Percentiles rank a stretch among this genome's conserved stretches.
phyloP scores from a whole-genome alignment of 306 rosid genomes.

The Ceratonia siliqua region DNA sequence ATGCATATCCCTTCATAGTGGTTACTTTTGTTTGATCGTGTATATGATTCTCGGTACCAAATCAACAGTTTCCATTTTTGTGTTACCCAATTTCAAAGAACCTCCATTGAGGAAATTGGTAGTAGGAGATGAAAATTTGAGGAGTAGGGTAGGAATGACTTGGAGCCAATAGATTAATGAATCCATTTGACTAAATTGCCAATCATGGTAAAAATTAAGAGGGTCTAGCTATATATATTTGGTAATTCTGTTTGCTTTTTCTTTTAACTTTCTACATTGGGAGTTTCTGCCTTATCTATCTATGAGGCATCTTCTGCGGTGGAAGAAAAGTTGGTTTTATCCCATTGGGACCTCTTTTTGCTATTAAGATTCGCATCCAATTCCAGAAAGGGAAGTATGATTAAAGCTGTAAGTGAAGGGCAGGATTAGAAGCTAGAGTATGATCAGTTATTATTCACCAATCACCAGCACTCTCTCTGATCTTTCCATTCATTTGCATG shows the following conservation, averaged over 20 bases:
- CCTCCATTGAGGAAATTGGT: background rate
- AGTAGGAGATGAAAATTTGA: background rate
- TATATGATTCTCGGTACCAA: conserved; percentile 14
- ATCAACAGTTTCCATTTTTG: conserved; percentile 32
- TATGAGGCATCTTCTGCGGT: conserved; percentile 63
- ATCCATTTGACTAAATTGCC: background rate
- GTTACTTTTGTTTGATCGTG: conserved; percentile 2
- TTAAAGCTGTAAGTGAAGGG: background rate
- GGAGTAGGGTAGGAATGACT: background rate
- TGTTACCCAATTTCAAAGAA: conserved; percentile 12
- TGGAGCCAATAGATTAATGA: background rate
- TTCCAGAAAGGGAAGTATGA: conserved; percentile 50
- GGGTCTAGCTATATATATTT: background rate
- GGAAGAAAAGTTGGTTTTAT: conserved; percentile 60
- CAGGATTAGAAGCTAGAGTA: conserved; percentile 1
- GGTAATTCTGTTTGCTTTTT: background rate
- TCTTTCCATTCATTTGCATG: no score
- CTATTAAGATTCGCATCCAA: conserved; percentile 52
- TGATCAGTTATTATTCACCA: no score
- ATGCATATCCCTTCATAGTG: conserved; percentile 5
- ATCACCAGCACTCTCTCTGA: no score
- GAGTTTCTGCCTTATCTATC: conserved; percentile 48
- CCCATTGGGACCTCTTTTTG: conserved; percentile 62
- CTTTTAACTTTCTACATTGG: background rate
- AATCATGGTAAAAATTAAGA: background rate